phyloP scores from a whole-genome alignment of 2,329 filamentous ascomycete species.

The Aspergillus tanneri region DNA sequence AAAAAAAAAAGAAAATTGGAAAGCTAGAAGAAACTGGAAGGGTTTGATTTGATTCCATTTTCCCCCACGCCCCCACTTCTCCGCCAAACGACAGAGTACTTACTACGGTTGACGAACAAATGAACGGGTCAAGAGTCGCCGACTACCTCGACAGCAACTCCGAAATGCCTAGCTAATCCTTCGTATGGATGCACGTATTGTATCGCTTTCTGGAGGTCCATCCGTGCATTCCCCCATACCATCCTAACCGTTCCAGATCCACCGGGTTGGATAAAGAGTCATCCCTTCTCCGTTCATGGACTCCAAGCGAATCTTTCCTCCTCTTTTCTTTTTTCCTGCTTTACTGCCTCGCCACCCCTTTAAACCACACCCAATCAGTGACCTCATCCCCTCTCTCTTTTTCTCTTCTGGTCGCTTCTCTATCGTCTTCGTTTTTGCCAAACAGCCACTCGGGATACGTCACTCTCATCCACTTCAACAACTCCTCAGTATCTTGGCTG shows the following conservation, averaged over 20 bases:
- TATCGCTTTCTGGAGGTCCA: not conserved
- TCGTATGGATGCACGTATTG: too few species aligned
- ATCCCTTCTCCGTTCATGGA: constrained; percentile 11
- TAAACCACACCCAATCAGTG: constrained; percentile 14
- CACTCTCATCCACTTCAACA: constrained; percentile 5
- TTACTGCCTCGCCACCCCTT: constrained; percentile 14
- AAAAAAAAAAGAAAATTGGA: constrained; percentile 9
- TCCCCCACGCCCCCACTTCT: constrained; percentile 31
- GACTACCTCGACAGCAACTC: too few species aligned
- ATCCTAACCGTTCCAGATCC: constrained; percentile 12
- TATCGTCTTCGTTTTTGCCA: constrained; percentile 8
- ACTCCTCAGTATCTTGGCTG: not conserved
- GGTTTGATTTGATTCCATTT: constrained; percentile 4
- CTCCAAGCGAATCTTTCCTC: constrained; percentile 16
- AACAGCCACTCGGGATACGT: constrained; percentile 9
- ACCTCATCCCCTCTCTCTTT: constrained; percentile 12
- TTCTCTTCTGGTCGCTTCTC: constrained; percentile 8
- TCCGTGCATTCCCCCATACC: not conserved
- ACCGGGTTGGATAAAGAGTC: constrained; percentile 28
- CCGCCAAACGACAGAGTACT: constrained; percentile 23
- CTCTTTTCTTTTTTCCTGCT: constrained; percentile 12
- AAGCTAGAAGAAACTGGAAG: constrained; percentile 8
- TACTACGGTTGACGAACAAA: not conserved
- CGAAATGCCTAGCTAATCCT: too few species aligned
- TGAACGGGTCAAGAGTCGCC: too few species aligned